Evolutionary conservation across 306 rosid species (phyloP).

Genomic region (Trifolium fragiferum): DNA sequence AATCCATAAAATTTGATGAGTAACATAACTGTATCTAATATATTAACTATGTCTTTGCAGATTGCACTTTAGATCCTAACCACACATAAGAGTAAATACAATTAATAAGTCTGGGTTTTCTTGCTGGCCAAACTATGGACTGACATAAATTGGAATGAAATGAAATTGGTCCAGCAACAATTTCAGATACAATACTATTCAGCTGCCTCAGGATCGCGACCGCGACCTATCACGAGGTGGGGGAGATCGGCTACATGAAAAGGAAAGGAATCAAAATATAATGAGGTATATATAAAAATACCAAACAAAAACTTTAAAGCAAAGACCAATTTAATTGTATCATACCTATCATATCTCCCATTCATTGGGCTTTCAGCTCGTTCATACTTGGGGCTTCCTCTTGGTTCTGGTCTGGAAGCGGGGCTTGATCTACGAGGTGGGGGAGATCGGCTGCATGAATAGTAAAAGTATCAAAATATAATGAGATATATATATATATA

Average conservation of each 20-base stretch:
- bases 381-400: constrained; percentile 72
- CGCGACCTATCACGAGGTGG: constrained; percentile 59
- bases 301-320: not conserved
- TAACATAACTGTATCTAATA: constrained; percentile 23
- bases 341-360: constrained; percentile 72
- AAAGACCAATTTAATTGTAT: not conserved
- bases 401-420: constrained; percentile 63
- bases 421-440: constrained; percentile 69
- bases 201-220: constrained; percentile 56
- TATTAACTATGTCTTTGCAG: constrained; percentile 22
- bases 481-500: not conserved
- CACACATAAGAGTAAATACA: constrained; percentile 37
- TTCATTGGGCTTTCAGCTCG: constrained; percentile 64
- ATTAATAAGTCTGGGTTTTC: constrained; percentile 29
- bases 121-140: constrained; percentile 44
- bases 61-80: constrained; percentile 39
- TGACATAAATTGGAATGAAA: constrained; percentile 27
- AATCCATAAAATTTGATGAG: constrained; percentile 15
- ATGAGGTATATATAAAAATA: not conserved
- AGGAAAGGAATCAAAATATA: constrained; percentile 22
- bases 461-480: constrained; percentile 22
- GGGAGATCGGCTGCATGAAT: constrained; percentile 71
- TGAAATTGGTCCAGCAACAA: constrained; percentile 48
- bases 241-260: constrained; percentile 70
- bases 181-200: constrained; percentile 40